These are phyloP conservation scores for Ceratobasidium sp. DNA, from an alignment of 1,284 basidiomycete species.

Conservation along the genomic window DNA sequence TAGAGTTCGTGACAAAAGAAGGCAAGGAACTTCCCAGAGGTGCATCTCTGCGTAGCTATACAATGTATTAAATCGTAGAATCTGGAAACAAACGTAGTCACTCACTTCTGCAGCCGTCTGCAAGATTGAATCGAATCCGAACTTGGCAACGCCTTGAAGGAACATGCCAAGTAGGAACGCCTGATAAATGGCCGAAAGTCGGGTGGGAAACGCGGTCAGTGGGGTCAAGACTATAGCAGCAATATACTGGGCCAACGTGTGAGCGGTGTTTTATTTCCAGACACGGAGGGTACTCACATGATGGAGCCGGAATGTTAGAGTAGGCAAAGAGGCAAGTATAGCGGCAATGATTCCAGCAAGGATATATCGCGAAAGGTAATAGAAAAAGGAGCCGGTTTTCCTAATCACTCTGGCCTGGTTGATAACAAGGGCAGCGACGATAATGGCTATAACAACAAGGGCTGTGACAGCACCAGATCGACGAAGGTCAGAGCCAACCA, in stretches of 20 bases:
- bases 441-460: constrained; percentile 76
- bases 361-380: constrained; percentile 79
- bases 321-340: constrained; percentile 79
- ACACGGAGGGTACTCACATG: constrained; percentile 57
- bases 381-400: constrained; percentile 83
- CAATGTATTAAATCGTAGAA: constrained; percentile 37
- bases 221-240: constrained; percentile 81
- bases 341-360: constrained; percentile 74
- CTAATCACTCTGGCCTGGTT: constrained; percentile 89
- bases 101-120: constrained; percentile 80
- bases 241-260: constrained; percentile 64
- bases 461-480: constrained; percentile 79
- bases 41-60: constrained; percentile 79
- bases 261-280: no score
- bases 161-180: constrained; percentile 87
- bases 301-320: constrained; percentile 74
- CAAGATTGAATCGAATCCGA: constrained; percentile 83
- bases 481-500: constrained; percentile 75
- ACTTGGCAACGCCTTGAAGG: constrained; percentile 80
- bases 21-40: constrained; percentile 77
- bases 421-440: constrained; percentile 70
- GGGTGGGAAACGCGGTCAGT: constrained; percentile 84
- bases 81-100: constrained; percentile 43
- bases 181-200: constrained; percentile 82
- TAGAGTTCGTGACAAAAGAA: constrained; percentile 78